Base-by-base conservation (phyloP, 371 early-diverging fungal genomes). In the Conidiobolus incongruus region DNA sequence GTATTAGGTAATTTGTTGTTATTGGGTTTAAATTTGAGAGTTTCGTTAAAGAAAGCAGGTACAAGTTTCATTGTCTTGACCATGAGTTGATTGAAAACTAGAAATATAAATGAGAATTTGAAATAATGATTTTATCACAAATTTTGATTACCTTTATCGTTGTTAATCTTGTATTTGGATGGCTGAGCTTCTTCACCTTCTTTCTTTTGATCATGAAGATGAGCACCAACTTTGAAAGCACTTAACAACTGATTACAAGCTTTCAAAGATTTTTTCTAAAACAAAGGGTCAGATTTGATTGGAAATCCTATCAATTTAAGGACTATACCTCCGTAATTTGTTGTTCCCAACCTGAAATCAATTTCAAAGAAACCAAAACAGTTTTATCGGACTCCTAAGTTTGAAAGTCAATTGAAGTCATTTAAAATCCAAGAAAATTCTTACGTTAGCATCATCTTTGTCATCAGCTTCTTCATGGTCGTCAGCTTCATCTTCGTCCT, bases 141-240 rank as follows among this genome's bases (percentile, higher is more conserved):
- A 35, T 13, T 10, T 6, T 8, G 15, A 15, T 8, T 45, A 45
- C 45, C 28, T 37, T 19, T 36, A 37, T 45, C 70, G 58, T 66
- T 71, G 44, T 72, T 73, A 49, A 85, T 72, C 46, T 62, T 75
- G 58, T 72, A 78, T 1, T 63, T 52, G 44, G 62, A 64, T 0
- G 52, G 54, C 7, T 58, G 56, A 1, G 55, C 50, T 10, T 61
- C 65, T 24, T 65, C 63, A 40, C 77, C 7, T n/a, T 34, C 13
- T 4, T 15, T 16, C 12, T 46, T 23, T 31, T 26, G 73, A 46
- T 84, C 80, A 17, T 78, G 73, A 61, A 76, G 66, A 41, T 75
- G 72, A 32, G 79, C 71, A 7, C 83, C 88, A 3, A 81, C 71
- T 40, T 77, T 74, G 60, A 89, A 81, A 2, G 89, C 92, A 24